A percentile compares a stretch with the other conserved stretches of the same genome.
Conservation (phyloP, 179 eudicot genomes). For the Carnegiea gigantea region DNA sequence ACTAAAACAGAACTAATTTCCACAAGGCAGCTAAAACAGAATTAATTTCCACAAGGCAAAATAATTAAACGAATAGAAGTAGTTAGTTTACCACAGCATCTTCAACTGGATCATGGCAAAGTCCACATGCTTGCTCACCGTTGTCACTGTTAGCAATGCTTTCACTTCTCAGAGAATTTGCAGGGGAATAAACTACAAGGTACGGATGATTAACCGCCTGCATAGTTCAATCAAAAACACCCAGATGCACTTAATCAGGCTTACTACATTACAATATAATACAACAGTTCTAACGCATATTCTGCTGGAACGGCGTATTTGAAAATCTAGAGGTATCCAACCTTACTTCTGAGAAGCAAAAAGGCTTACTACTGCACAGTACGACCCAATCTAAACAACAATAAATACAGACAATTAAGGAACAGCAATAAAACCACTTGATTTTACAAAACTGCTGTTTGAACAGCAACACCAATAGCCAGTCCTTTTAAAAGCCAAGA, state of each 20-base stretch:
- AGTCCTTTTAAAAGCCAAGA: not conserved
- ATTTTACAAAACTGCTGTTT: not conserved
- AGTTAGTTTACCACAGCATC: conserved; percentile 72
- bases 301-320: not conserved
- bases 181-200: conserved; percentile 81
- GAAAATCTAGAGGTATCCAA: not conserved
- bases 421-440: not conserved
- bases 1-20: no score
- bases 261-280: not conserved
- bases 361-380: not conserved
- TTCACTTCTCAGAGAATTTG: conserved; percentile 46
- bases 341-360: not conserved
- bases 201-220: conserved; percentile 99
- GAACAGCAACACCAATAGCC: not conserved
- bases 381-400: not conserved
- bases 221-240: conserved; percentile 16
- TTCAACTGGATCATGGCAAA: conserved; percentile 80
- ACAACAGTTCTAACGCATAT: not conserved
- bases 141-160: conserved; percentile 35
- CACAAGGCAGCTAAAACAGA: no score
- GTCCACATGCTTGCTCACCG: conserved; percentile 59
- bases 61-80: conserved; percentile 9
- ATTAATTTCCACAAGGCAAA: not conserved
- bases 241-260: conserved; percentile 4
- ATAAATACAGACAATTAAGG: not conserved